Evolutionary conservation across 805 yeast species (phyloP).

Genomic region (Saitoella complicata): DNA sequence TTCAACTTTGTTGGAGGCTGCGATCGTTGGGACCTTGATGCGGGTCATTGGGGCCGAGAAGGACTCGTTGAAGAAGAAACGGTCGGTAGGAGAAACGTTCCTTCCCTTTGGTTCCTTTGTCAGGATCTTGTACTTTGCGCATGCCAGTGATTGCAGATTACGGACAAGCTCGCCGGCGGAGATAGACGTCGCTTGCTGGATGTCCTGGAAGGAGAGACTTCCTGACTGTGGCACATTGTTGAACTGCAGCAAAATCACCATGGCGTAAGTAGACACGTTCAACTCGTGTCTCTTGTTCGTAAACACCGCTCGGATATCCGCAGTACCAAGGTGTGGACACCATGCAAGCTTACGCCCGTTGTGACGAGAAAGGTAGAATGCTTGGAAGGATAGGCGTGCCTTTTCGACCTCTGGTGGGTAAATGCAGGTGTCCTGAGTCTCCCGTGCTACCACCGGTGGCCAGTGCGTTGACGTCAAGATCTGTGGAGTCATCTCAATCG

Average conservation of each 20-base stretch:
- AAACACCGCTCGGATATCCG: slow-evolving; percentile 59
- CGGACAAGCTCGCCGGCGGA: slow-evolving; percentile 59
- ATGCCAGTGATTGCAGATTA: slow-evolving; percentile 67
- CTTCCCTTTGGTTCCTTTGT: slow-evolving; percentile 60
- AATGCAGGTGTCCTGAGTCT: slow-evolving; percentile 14
- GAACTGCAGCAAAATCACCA: slow-evolving; percentile 58
- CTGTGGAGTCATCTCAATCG: slow-evolving; percentile 30
- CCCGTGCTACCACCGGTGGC: slow-evolving; percentile 39
- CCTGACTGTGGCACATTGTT: slow-evolving; percentile 30
- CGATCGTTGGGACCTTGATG: slow-evolving; percentile 50
- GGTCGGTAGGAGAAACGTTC: slow-evolving; percentile 46
- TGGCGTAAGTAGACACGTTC: slow-evolving; percentile 66
- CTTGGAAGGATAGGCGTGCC: slow-evolving; percentile 32
- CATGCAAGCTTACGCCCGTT: slow-evolving; percentile 49
- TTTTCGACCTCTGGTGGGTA: slow-evolving; percentile 30
- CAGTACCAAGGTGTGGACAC: slow-evolving; percentile 73
- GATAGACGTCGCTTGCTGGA: slow-evolving; percentile 48
- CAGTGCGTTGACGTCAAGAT: slow-evolving; percentile 48
- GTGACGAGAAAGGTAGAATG: slow-evolving; percentile 34
- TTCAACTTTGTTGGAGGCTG: slow-evolving; percentile 25
- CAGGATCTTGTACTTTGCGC: slow-evolving; percentile 63
- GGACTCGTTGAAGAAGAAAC: slow-evolving; percentile 47
- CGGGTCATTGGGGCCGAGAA: slow-evolving; percentile 54
- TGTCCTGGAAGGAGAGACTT: slow-evolving; percentile 42
- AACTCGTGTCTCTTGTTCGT: slow-evolving; percentile 59